Base-by-base conservation (phyloP, 2,329 filamentous ascomycete genomes). In the Diaporthe amygdali region DNA sequence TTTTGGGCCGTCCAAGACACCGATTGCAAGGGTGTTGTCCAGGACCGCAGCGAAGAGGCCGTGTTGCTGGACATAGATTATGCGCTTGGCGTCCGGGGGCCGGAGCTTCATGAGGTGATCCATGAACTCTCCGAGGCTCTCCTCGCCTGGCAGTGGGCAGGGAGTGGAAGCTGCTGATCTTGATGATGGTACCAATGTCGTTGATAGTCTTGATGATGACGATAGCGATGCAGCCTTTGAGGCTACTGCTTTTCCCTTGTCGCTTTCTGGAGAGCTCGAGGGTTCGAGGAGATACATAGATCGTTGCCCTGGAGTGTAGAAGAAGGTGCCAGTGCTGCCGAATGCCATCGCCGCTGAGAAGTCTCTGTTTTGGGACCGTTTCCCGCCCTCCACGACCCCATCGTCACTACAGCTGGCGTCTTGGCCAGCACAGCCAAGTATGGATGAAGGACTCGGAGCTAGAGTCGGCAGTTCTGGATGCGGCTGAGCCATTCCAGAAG, bases 1-100 rank as follows among this genome's bases (percentile, higher is more conserved):
- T 17, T 78, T 74, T 4, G 77, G 59, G 27, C 77, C 74, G 4
- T 54, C 46, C 73, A 80, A 76, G 27, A 72, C 37, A 14, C 80
- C 79, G n/a, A 80, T 76, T 52, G 78, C 80, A 30, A 81, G 78
- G 8, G 79, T 78, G 70, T 84, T 84, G 14, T 80, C 79, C 6
- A 84, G 74, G 1, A 82, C 74, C 10, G 79, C 78, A 7, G 77
- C 77, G 72, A 83, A 82, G 63, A 81, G 76, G 8, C 76, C 75
- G 44, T 63, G 68, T 70, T 76, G 74, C 49, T 67, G 51, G 41
- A 76, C 70, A 41, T 56, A 70, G 47, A 76, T 70, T 8, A 67
- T 46, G 22, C n/a, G 44, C 27, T 59, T 64, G 10, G 68, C 61
- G 25, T 61, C 14, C 49, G 34, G 74, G 37, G 39, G 39, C 32